Base-by-base conservation (phyloP, 495 filamentous ascomycete genomes). In the Thermochaetoides thermophila region DNA sequence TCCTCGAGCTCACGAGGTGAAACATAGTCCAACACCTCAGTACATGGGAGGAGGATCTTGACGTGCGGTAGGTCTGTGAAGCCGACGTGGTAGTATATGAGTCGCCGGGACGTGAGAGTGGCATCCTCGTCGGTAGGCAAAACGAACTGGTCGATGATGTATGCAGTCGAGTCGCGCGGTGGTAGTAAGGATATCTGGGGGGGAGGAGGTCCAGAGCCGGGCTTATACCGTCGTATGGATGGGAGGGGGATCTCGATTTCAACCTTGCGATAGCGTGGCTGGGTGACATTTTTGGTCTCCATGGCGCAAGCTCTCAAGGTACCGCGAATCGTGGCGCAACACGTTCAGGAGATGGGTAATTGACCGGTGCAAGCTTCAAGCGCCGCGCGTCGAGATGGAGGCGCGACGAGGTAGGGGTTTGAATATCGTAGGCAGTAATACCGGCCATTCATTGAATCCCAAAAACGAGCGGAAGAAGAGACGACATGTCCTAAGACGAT, bases 101-200 rank as follows among this genome's bases (percentile, higher is more conserved):
- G 42, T 3, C 57, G 53, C 13, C 52, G 51, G 10, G 50, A 44
- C 7, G 23, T 34, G 3, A 19, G 3, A 9, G 31, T 52, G 4
- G 37, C 42, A 13, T 48, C 35, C 11, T 48, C 28, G 7, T 34
- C 32, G 11, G 41, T 33, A 8, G 59, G 60, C n/a, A 57, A 34
- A 15, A 64, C 44, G 35, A 52, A 45, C 27, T 63, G 56, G 43
- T 62, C 54, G 44, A 64, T 43, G 32, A 67, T 64, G 38, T 59
- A 64, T 12, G 57, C 63, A 21, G 55, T 54, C 11, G 60, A 55
- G 30, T 65, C 63, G 32, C 45, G 33, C 5, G 49, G 46, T 9
- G 53, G 61, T 0, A 35, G 17, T 12, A 67, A 37, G 15, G 46
- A 34, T 17, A 64, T 44, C 6, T 48, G 55, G n/a, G 52, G 49